Evolutionary conservation across 345 rosid species (phyloP), one percentile per base, ranked within the genome.

Genomic region (Microthlaspi erraticum): DNA sequence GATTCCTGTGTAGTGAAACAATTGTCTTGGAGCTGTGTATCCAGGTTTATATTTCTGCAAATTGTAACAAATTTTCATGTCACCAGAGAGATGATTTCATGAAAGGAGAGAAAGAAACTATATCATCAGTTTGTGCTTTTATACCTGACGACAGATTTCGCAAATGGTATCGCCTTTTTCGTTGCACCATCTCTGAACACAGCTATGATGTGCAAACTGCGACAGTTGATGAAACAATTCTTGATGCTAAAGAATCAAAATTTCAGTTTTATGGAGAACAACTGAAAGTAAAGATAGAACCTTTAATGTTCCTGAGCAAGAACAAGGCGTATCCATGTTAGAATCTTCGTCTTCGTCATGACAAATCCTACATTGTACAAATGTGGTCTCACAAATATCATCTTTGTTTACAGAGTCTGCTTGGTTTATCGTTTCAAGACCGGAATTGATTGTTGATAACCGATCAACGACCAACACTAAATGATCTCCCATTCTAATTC

Each of bases 101-200:
- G 23, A 17, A 66, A 32, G 41, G 37, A 29, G 20, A 17, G 10
- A 10, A 48, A 13, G 66, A 48, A 17, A 43, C 38, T 20, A 16
- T 33, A 44, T 44, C 19, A 18, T 73, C 38, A 42, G 18, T 6
- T 10, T 46, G 48, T 1, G 2, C 5, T 39, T 62, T 41, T 7
- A 37, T 48, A 92, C 97, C 98, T 93, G 88, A 17, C 9, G 80
- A 76, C 98, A 91, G 18, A 93, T 91, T 80, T 93, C 96, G 39
- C 97, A 93, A 61, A 69, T 52, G 6, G 85, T 87, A 69, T 93
- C 85, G 12, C 97, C 96, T 82, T 93, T 93, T 39, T 82, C 94
- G 18, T 81, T 72, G 82, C 98, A 93, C 96, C 97, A 93, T 77
- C 87, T 86, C 80, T 93, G 98, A 16, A 93, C 77, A 9, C 98